Evolutionary conservation across 768 basidiomycete genomes (phyloP).

Genomic region (Suillus decipiens): DNA sequence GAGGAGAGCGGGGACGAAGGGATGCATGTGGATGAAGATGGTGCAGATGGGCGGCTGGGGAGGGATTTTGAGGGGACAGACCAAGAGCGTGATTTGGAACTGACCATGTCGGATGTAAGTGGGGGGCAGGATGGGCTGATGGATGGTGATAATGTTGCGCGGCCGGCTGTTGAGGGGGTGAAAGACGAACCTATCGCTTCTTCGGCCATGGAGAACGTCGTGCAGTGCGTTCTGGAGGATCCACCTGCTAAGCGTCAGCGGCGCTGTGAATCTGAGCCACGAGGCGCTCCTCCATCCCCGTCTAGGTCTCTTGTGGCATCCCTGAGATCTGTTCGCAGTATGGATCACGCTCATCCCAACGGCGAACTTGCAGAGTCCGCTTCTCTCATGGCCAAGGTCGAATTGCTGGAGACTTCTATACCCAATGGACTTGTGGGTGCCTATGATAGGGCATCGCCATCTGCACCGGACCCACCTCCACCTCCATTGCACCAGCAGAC

Average conservation of each 20-base stretch:
- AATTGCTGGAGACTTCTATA: background rate
- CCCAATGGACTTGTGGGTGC: background rate
- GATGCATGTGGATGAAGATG: slow-evolving; percentile 16
- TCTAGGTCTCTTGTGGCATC: background rate
- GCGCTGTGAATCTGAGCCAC: background rate
- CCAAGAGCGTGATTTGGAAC: background rate
- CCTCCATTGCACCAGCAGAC: slow-evolving; percentile 3
- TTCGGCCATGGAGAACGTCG: background rate
- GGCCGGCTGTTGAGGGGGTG: slow-evolving; percentile 4
- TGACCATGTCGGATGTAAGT: background rate
- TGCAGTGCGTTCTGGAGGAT: background rate
- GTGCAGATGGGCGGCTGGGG: slow-evolving; percentile 8
- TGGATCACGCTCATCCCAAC: background rate
- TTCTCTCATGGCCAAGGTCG: background rate
- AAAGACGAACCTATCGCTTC: background rate
- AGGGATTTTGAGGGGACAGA: slow-evolving; percentile 2
- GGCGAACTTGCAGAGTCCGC: background rate
- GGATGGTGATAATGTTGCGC: slow-evolving; percentile 12
- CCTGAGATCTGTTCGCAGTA: background rate
- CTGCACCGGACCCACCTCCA: background rate
- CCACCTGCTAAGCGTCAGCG: background rate
- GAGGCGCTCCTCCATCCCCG: background rate
- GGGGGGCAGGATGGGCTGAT: slow-evolving; percentile 17
- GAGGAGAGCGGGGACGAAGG: slow-evolving; percentile 8
- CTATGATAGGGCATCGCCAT: background rate